phyloP scores from a whole-genome alignment of 1,284 basidiomycete species.

The Cryptococcus floricola region DNA sequence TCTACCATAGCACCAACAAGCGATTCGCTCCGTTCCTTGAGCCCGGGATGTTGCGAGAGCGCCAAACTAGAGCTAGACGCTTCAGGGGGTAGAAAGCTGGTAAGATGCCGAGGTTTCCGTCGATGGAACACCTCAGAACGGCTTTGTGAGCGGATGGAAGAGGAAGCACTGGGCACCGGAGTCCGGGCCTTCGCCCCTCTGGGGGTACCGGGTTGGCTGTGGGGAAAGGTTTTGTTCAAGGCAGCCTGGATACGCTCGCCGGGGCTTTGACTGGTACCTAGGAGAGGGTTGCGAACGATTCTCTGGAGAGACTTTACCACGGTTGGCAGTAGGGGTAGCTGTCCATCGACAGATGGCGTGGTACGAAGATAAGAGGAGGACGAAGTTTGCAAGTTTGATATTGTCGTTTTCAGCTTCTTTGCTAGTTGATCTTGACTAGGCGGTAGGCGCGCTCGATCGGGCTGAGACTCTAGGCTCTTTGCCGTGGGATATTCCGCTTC shows the following conservation, averaged over 20 bases:
- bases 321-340: conserved; percentile 16
- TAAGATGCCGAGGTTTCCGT: conserved; percentile 9
- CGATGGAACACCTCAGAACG: conserved; percentile 1
- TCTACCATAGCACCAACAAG: conserved; percentile 12
- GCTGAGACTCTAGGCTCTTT: conserved; percentile 23
- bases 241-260: conserved; percentile 42
- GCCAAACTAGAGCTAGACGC: conserved; percentile 3
- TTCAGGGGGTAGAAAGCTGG: conserved; percentile 2
- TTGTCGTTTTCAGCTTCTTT: conserved; percentile 19
- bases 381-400: conserved; percentile 14
- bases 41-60: conserved; percentile 2
- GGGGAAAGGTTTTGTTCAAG: conserved; percentile 22
- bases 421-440: conserved; percentile 21
- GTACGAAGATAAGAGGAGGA: conserved; percentile 25
- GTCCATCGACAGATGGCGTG: conserved; percentile 14
- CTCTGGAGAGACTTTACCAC: conserved; percentile 25
- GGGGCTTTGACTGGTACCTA: conserved; percentile 38
- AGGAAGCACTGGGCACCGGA: not conserved
- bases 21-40: conserved; percentile 10
- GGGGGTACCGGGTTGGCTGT: conserved; percentile 6
- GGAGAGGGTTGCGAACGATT: conserved; percentile 38
- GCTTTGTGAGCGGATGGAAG: not conserved
- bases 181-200: not conserved
- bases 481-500: conserved; percentile 25
- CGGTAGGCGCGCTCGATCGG: not conserved